phyloP scores from a whole-genome alignment of 768 basidiomycete species.

The Clitopilus passeckerianus region DNA sequence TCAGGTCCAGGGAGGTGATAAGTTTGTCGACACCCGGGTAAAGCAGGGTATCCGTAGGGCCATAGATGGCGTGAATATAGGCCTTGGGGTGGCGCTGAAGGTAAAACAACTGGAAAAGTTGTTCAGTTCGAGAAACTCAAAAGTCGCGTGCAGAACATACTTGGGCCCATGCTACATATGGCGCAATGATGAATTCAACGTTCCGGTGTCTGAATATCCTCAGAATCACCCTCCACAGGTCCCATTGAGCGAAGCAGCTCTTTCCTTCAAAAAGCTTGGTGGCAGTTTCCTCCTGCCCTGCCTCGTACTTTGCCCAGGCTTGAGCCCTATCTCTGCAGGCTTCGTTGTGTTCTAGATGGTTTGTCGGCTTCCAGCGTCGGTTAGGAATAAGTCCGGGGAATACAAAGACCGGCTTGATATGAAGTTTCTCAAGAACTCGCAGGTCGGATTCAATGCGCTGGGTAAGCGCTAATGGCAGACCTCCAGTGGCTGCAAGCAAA shows the following conservation, averaged over 20 bases:
- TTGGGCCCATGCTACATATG: slow-evolving; percentile 95
- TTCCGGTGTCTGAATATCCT: slow-evolving; percentile 91
- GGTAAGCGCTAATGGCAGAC: slow-evolving; percentile 84
- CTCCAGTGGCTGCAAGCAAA: slow-evolving; percentile 91
- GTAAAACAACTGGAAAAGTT: slow-evolving; percentile 75
- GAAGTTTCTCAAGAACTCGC: slow-evolving; percentile 81
- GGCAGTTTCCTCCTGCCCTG: slow-evolving; percentile 85
- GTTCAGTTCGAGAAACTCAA: background rate
- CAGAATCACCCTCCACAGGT: slow-evolving; percentile 89
- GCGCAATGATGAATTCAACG: slow-evolving; percentile 94
- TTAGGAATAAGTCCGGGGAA: slow-evolving; percentile 86
- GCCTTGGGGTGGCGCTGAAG: slow-evolving; percentile 89
- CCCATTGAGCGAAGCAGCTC: slow-evolving; percentile 73
- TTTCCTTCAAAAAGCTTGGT: slow-evolving; percentile 79
- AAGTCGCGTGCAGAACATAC: slow-evolving; percentile 37
- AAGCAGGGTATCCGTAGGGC: slow-evolving; percentile 83
- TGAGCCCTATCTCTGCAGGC: slow-evolving; percentile 72
- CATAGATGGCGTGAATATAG: slow-evolving; percentile 93
- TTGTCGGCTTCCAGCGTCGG: slow-evolving; percentile 64
- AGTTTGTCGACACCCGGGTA: slow-evolving; percentile 87
- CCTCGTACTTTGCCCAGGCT: slow-evolving; percentile 94
- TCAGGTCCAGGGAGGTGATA: slow-evolving; percentile 83
- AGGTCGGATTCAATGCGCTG: slow-evolving; percentile 89
- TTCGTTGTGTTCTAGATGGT: slow-evolving; percentile 54
- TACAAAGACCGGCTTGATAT: slow-evolving; percentile 98